phyloP scores from a whole-genome alignment of 257 asterid genomes.

The Phtheirospermum japonicum region DNA sequence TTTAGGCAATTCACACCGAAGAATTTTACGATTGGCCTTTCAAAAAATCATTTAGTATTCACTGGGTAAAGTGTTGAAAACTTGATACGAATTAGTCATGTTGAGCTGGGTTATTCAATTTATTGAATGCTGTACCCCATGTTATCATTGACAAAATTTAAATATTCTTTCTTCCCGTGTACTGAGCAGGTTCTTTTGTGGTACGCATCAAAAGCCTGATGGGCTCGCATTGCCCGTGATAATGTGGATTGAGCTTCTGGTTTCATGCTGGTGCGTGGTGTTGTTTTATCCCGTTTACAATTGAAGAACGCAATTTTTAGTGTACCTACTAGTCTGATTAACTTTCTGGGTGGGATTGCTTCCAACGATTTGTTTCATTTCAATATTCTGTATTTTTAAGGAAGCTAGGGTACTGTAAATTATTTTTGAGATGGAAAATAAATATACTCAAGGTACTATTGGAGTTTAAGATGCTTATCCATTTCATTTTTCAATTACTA shows the following conservation, averaged over 20 bases:
- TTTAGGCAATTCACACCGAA: background rate
- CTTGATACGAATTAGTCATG: background rate
- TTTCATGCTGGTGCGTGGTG: conserved; percentile 13
- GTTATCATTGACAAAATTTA: background rate
- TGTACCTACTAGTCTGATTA: background rate
- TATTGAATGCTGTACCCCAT: background rate
- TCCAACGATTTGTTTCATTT: background rate
- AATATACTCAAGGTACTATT: background rate
- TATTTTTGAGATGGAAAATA: background rate
- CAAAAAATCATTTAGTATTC: background rate
- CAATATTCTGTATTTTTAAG: background rate
- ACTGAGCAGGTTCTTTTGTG: conserved; percentile 63
- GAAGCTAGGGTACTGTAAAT: background rate
- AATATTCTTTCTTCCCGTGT: conserved; percentile 6
- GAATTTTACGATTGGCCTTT: background rate
- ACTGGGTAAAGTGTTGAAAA: conserved; percentile 7
- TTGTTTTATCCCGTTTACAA: no score
- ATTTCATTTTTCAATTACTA: no score
- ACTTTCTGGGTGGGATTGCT: background rate
- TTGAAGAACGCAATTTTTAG: conserved; percentile 3
- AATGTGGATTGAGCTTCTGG: conserved; percentile 18
- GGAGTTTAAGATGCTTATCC: background rate
- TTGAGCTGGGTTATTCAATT: background rate
- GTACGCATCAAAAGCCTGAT: conserved; percentile 65
- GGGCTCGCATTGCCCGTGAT: background rate